phyloP scores from a whole-genome alignment of 441 rosid species.

The Daphne laureola region DNA sequence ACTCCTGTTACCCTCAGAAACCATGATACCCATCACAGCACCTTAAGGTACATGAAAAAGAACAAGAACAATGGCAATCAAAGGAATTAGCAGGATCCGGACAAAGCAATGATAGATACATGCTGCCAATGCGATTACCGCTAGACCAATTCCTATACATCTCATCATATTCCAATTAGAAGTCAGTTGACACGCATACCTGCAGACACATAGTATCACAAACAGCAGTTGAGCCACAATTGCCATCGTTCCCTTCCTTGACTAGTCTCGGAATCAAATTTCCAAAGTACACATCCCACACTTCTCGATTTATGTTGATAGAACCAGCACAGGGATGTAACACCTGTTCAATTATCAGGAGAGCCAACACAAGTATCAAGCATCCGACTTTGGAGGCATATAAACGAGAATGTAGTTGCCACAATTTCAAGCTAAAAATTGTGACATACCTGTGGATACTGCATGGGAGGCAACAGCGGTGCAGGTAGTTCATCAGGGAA shows the following conservation, averaged over 20 bases:
- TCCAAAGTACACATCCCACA: conserved; percentile 85
- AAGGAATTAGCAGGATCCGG: conserved; percentile 1
- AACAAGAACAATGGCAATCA: too few species aligned
- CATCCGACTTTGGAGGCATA: too few species aligned
- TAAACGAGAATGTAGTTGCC: too few species aligned
- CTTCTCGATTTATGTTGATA: conserved; percentile 64
- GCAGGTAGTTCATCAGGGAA: conserved; percentile 66
- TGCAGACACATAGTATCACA: conserved; percentile 87
- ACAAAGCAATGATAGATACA: neutral
- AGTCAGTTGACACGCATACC: conserved; percentile 28
- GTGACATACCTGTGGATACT: conserved; percentile 55
- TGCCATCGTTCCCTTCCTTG: conserved; percentile 82
- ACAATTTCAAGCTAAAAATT: too few species aligned
- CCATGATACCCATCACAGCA: neutral
- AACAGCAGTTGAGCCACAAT: conserved; percentile 83
- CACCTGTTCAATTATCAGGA: conserved; percentile 35
- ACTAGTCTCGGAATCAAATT: conserved; percentile 79
- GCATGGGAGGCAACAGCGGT: conserved; percentile 77
- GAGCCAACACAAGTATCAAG: neutral
- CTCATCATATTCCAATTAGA: neutral
- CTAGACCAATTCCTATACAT: neutral
- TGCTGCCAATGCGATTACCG: neutral
- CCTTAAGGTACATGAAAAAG: neutral
- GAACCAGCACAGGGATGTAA: conserved; percentile 66
- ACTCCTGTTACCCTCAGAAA: too few species aligned